These are phyloP conservation scores for Mortierella polycephala DNA, from an alignment of 371 early-diverging fungal species.

Conservation along the genomic window DNA sequence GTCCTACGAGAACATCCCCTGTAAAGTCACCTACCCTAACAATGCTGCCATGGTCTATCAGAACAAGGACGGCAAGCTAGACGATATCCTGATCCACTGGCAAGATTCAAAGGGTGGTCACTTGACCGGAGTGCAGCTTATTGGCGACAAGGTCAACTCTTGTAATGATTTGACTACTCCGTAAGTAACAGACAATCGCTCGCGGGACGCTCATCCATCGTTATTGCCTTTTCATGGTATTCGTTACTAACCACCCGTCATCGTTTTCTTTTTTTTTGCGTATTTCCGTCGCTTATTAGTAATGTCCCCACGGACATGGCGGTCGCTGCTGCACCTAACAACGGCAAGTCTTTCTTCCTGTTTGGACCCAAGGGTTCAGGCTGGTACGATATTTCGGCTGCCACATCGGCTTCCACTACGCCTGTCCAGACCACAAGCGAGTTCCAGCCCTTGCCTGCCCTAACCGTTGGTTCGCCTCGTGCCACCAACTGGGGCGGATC, in stretches of 20 bases:
- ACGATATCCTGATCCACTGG: constrained; percentile 42
- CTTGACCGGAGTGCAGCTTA: constrained; percentile 42
- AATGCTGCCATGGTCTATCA: constrained; percentile 44
- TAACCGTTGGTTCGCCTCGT: constrained; percentile 24
- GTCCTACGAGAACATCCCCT: constrained; percentile 32
- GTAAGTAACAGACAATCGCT: constrained; percentile 14
- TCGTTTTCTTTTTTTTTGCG: background rate
- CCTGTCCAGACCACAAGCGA: constrained; percentile 35
- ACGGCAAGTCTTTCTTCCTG: constrained; percentile 42
- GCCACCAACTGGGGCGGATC: constrained; percentile 22
- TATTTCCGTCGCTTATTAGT: background rate
- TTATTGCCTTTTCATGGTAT: background rate
- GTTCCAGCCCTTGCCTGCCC: constrained; percentile 35
- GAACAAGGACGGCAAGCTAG: constrained; percentile 11
- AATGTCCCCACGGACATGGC: constrained; percentile 38
- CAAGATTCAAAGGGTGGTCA: constrained; percentile 34
- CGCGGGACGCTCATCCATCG: background rate
- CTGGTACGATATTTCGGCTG: constrained; percentile 37
- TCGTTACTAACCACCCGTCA: background rate
- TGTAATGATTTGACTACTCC: constrained; percentile 33
- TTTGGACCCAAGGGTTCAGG: constrained; percentile 40
- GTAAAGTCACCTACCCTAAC: constrained; percentile 40
- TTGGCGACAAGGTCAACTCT: constrained; percentile 31
- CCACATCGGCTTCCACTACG: constrained; percentile 13
- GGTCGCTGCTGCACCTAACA: constrained; percentile 32